Conservation (phyloP, 1,139 yeast species). For the Geotrichum fermentans region DNA sequence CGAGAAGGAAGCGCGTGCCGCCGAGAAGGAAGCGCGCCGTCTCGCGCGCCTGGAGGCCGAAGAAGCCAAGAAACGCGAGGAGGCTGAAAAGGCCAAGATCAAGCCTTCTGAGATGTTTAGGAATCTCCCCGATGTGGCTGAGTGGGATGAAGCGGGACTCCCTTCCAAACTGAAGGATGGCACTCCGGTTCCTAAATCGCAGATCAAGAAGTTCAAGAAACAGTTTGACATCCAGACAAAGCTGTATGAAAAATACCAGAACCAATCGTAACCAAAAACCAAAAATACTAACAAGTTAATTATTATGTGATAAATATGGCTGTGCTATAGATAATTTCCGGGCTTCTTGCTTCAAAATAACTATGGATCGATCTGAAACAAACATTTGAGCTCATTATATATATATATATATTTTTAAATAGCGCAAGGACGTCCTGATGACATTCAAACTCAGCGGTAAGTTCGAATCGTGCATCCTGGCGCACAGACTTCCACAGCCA, state of each 20-base stretch:
- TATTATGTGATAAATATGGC: not conserved
- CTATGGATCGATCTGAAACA: no score
- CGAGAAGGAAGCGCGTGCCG: conserved; percentile 53
- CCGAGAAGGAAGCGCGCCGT: conserved; percentile 46
- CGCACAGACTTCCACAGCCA: no score
- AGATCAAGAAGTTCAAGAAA: conserved; percentile 73
- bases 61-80: conserved; percentile 54
- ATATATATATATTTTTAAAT: no score
- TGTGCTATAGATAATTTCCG: no score
- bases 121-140: conserved; percentile 49
- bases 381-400: no score
- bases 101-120: conserved; percentile 71
- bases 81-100: conserved; percentile 62
- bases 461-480: no score
- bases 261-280: not conserved
- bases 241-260: conserved; percentile 57
- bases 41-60: conserved; percentile 19
- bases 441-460: no score
- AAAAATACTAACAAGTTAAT: not conserved
- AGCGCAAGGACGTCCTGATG: no score
- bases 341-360: no score
- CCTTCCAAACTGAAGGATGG: conserved; percentile 78
- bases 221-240: conserved; percentile 76
- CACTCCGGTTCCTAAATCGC: conserved; percentile 82
- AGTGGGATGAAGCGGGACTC: conserved; percentile 81